phyloP scores from a whole-genome alignment of 768 basidiomycete species.

The Psilocybe sp. region DNA sequence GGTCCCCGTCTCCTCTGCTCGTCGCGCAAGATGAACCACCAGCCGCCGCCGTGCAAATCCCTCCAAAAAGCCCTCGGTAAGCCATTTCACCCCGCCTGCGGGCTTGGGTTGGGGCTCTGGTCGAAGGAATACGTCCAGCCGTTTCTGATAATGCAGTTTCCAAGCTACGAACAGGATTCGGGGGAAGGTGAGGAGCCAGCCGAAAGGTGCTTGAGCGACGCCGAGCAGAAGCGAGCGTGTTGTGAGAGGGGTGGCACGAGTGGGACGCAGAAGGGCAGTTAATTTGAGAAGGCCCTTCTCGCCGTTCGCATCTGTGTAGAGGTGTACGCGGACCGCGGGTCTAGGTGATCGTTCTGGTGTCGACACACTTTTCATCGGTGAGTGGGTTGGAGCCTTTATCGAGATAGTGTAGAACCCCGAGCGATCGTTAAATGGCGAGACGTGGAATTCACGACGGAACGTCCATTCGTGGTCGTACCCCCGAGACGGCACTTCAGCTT shows the following conservation, averaged over 20 bases:
- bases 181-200: constrained; percentile 50
- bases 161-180: constrained; percentile 64
- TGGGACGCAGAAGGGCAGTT: constrained; percentile 44
- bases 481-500: constrained; percentile 33
- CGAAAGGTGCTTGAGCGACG: constrained; percentile 45
- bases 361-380: constrained; percentile 22
- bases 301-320: constrained; percentile 24
- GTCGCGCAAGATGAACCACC: constrained; percentile 30
- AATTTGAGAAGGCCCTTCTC: constrained; percentile 44
- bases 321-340: constrained; percentile 41
- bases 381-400: constrained; percentile 42
- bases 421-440: constrained; percentile 76
- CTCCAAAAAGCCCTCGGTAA: constrained; percentile 29
- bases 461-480: constrained; percentile 63
- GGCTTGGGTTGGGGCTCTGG: constrained; percentile 49
- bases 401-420: constrained; percentile 62
- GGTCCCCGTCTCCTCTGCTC: constrained; percentile 32
- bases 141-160: constrained; percentile 57
- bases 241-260: constrained; percentile 35
- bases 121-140: constrained; percentile 52
- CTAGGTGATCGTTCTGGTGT: constrained; percentile 14
- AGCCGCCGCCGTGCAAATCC: constrained; percentile 28
- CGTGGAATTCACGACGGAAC: constrained; percentile 66
- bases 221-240: constrained; percentile 32
- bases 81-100: constrained; percentile 35